Base-by-base conservation (phyloP, 768 basidiomycete species). In the Aureoboletus auriporus region DNA sequence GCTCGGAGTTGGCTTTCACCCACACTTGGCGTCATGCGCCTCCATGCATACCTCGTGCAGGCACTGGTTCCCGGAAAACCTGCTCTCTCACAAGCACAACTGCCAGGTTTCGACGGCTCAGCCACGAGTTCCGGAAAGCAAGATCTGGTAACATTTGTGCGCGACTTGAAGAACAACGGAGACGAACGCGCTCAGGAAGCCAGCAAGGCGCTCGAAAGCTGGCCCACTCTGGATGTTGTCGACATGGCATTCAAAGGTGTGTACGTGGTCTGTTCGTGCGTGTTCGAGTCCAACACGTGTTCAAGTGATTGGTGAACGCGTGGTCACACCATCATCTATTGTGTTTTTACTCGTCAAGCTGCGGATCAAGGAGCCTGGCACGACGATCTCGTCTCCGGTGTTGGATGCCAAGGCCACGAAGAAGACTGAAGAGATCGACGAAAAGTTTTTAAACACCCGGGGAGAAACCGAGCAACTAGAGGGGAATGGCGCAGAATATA, bases 1-100 rank as follows among this genome's bases (percentile, higher is more conserved):
- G 78, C 93, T 0, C 90, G 93, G 54, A 92, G 83, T 61, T 99
- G 94, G 94, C 80, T 98, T 8, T 61, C 77, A 5, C 86, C 92
- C 1, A 84, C 90, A 0, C 71, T 94, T 33, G 72, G 79, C 28
- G 74, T 84, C 57, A 88, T 96, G 80, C 85, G 84, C 34, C 70
- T 99, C 26, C 86, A 94, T 55, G 80, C 89, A 5, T 82, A 83
- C 65, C 73, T 99, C 30, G 77, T 82, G 0, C 96, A 99, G 69
- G 96, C 91, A 1, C 70, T 93, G 16, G 69, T 80, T 4, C 86
- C 86, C 2, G 77, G 78, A 40, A 70, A 75, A 34, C 43, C 49
- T 16, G 63, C 64, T 11, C 60, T 72, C 10, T 69, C 60, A 16
- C 78, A 91, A 40, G 79, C 86, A 0, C 93, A 96, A 57, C 74